phyloP scores from a whole-genome alignment of 2,329 filamentous ascomycete species.

The Fusarium decemcellulare region DNA sequence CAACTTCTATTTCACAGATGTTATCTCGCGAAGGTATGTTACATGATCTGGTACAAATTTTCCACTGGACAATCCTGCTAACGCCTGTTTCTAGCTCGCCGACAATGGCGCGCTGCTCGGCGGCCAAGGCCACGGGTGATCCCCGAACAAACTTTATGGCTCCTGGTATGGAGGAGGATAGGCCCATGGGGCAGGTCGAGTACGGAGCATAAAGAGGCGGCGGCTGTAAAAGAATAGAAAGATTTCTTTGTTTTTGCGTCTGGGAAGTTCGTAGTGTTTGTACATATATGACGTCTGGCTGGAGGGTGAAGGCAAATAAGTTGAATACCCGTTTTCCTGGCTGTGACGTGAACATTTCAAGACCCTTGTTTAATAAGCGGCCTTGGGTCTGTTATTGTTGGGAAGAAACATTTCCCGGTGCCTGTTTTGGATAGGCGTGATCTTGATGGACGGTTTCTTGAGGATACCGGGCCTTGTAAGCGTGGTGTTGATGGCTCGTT shows the following conservation, averaged over 20 bases:
- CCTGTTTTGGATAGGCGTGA: slow-evolving; percentile 1
- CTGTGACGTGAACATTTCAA: slow-evolving; percentile 36
- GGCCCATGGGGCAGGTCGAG: slow-evolving; percentile 72
- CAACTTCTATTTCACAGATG: slow-evolving; percentile 99
- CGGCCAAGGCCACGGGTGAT: slow-evolving; percentile 87
- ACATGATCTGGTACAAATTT: slow-evolving; percentile 13
- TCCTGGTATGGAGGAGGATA: slow-evolving; percentile 75
- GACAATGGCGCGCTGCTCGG: slow-evolving; percentile 98
- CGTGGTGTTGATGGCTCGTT: not conserved
- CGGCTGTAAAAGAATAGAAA: slow-evolving; percentile 55
- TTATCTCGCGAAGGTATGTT: slow-evolving; percentile 92
- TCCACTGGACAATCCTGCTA: slow-evolving; percentile 34
- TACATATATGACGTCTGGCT: slow-evolving; percentile 56
- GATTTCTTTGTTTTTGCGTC: slow-evolving; percentile 51
- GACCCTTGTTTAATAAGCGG: slow-evolving; percentile 5
- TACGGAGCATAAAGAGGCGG: slow-evolving; percentile 65
- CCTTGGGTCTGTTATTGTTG: slow-evolving; percentile 27
- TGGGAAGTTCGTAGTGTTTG: slow-evolving; percentile 52
- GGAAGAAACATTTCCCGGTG: slow-evolving; percentile 36
- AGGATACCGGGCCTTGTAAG: not conserved
- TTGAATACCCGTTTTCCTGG: slow-evolving; percentile 45
- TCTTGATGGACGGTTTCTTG: not conserved
- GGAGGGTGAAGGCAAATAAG: slow-evolving; percentile 50
- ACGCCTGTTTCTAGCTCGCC: slow-evolving; percentile 77
- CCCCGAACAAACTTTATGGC: slow-evolving; percentile 86